phyloP scores from a whole-genome alignment of 768 basidiomycete species.

The Termitomyces sp. region DNA sequence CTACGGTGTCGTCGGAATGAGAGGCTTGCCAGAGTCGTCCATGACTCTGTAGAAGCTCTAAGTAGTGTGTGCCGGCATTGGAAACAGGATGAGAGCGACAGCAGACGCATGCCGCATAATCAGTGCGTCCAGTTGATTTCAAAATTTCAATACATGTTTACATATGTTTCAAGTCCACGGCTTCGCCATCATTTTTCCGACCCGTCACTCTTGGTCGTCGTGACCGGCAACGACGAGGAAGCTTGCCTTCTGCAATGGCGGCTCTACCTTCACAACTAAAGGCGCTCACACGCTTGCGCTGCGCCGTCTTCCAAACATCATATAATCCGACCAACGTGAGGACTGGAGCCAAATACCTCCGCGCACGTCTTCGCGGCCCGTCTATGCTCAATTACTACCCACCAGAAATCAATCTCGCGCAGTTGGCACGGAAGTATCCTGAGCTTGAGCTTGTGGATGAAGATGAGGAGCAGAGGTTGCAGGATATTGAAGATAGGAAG shows the following conservation, averaged over 20 bases:
- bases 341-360: constrained; percentile 91
- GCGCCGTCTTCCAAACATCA: constrained; percentile 77
- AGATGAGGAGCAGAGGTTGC: constrained; percentile 60
- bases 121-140: background rate
- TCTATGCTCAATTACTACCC: constrained; percentile 87
- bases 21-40: constrained; percentile 6
- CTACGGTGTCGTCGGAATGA: constrained; percentile 4
- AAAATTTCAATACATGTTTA: constrained; percentile 12
- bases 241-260: constrained; percentile 22
- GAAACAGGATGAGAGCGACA: constrained; percentile 12
- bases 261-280: constrained; percentile 49
- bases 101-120: constrained; percentile 11
- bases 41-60: constrained; percentile 7
- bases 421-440: constrained; percentile 46
- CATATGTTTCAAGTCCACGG: constrained; percentile 1
- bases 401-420: constrained; percentile 46
- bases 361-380: constrained; percentile 75
- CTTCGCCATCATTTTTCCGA: background rate
- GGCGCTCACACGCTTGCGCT: constrained; percentile 59
- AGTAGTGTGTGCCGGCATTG: constrained; percentile 16
- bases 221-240: background rate
- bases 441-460: constrained; percentile 59
- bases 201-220: background rate
- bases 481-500: constrained; percentile 64
- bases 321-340: constrained; percentile 81